Percentiles rank a stretch among this genome's conserved stretches.
Evolutionary conservation across 2,329 filamentous ascomycete species (phyloP).

Genomic region (Huntiella moniliformis): DNA sequence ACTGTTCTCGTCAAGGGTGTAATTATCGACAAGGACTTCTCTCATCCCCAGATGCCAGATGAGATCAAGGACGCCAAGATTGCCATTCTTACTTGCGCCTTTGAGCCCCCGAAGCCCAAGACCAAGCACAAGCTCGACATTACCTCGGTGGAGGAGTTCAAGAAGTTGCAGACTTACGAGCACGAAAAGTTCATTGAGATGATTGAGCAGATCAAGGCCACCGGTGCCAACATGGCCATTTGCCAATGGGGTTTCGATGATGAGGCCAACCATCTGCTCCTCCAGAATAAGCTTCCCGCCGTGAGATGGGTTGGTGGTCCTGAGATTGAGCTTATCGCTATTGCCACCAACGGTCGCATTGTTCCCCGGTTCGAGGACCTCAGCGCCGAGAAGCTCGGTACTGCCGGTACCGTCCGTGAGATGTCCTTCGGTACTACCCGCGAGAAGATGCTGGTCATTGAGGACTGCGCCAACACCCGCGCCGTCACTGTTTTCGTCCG

Average conservation of each 20-base stretch:
- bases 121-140: constrained; percentile 99
- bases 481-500: constrained; percentile 93
- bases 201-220: constrained; percentile 96
- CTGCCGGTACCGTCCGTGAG: constrained; percentile 75
- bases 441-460: constrained; percentile 99
- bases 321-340: constrained; percentile 95
- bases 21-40: constrained; percentile 99
- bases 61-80: constrained; percentile 92
- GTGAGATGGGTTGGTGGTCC: constrained; percentile 96
- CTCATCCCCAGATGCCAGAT: constrained; percentile 95
- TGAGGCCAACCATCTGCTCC: constrained; percentile 89
- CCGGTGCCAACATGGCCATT: constrained; percentile 90
- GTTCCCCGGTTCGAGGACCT: constrained; percentile 95
- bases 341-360: constrained; percentile 94
- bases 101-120: constrained; percentile 98
- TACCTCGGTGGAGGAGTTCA: constrained; percentile 92
- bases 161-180: constrained; percentile 91
- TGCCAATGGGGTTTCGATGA: constrained; percentile 99
- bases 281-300: constrained; percentile 89
- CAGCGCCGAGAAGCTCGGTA: constrained; percentile 75
- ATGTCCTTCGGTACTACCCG: constrained; percentile 94
- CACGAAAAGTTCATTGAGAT: constrained; percentile 93
- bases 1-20: constrained; percentile 91
- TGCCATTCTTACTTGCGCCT: constrained; percentile 91
- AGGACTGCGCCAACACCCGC: constrained; percentile 94